These are phyloP conservation scores for Pythium brachiatum DNA, from an alignment of 352 stramenopile genomes.

Conservation along the genomic window DNA sequence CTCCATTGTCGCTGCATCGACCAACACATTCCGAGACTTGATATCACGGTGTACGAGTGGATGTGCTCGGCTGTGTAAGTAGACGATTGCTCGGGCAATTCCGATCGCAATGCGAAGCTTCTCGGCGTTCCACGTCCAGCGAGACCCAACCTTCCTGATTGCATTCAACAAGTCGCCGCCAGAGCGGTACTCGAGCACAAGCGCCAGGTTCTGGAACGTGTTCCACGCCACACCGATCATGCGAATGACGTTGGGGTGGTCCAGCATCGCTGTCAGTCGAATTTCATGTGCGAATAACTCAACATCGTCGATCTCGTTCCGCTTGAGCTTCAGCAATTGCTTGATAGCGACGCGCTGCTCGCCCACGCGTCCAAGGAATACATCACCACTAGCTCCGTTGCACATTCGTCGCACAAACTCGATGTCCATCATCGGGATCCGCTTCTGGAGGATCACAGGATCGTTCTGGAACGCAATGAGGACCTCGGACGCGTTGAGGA, in stretches of 20 bases:
- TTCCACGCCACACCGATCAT: constrained; percentile 60
- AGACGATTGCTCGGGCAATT: constrained; percentile 39
- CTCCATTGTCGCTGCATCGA: constrained; percentile 40
- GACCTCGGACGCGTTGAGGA: constrained; percentile 42
- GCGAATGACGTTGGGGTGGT: constrained; percentile 57
- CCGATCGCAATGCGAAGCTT: constrained; percentile 52
- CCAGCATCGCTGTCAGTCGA: constrained; percentile 42
- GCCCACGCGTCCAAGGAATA: constrained; percentile 38
- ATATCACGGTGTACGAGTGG: constrained; percentile 55
- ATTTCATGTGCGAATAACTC: constrained; percentile 59
- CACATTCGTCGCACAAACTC: constrained; percentile 35
- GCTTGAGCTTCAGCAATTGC: constrained; percentile 33
- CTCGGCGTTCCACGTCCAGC: constrained; percentile 42
- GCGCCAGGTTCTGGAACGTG: constrained; percentile 52
- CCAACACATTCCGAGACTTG: constrained; percentile 48
- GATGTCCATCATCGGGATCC: constrained; percentile 56
- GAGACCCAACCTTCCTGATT: constrained; percentile 19
- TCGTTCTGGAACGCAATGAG: constrained; percentile 53
- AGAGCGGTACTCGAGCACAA: constrained; percentile 42
- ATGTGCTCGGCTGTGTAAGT: constrained; percentile 38
- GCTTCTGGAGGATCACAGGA: constrained; percentile 36
- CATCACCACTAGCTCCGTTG: constrained; percentile 37
- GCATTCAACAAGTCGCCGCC: constrained; percentile 42
- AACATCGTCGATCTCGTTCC: constrained; percentile 45
- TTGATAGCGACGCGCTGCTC: constrained; percentile 46